These are phyloP conservation scores for Penicillium longicatenatum DNA, from an alignment of 495 filamentous ascomycete genomes.

Conservation along the genomic window DNA sequence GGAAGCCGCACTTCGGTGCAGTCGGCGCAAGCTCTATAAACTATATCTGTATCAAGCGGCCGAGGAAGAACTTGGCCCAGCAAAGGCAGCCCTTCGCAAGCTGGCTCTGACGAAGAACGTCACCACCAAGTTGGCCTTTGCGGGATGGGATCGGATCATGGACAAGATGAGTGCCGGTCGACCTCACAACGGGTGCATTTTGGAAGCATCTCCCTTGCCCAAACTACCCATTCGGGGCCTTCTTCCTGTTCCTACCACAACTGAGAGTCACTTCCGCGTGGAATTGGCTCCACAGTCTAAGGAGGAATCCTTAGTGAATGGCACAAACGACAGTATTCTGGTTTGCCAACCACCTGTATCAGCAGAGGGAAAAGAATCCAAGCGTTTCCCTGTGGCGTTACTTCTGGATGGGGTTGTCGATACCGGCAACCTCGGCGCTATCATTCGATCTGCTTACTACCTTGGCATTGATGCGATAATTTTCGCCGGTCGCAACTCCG, in stretches of 20 bases:
- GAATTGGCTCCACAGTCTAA: constrained; percentile 65
- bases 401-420: constrained; percentile 85
- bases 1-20: constrained; percentile 73
- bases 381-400: constrained; percentile 73
- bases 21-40: constrained; percentile 74
- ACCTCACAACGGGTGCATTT: constrained; percentile 86
- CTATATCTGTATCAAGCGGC: constrained; percentile 68
- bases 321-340: constrained; percentile 45
- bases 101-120: constrained; percentile 61
- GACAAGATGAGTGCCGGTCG: constrained; percentile 82
- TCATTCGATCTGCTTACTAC: constrained; percentile 83
- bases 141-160: constrained; percentile 62
- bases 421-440: constrained; percentile 86
- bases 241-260: constrained; percentile 41
- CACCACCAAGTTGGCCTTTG: constrained; percentile 52
- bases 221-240: constrained; percentile 68
- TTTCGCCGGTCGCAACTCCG: constrained; percentile 66
- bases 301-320: constrained; percentile 74
- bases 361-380: constrained; percentile 15
- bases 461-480: constrained; percentile 78
- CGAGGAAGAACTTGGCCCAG: constrained; percentile 41
- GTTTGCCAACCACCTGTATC: constrained; percentile 29
- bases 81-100: constrained; percentile 52
- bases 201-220: constrained; percentile 84
- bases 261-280: constrained; percentile 54